Conservation (phyloP, 352 stramenopile species). For the Phytophthora sojae region DNA sequence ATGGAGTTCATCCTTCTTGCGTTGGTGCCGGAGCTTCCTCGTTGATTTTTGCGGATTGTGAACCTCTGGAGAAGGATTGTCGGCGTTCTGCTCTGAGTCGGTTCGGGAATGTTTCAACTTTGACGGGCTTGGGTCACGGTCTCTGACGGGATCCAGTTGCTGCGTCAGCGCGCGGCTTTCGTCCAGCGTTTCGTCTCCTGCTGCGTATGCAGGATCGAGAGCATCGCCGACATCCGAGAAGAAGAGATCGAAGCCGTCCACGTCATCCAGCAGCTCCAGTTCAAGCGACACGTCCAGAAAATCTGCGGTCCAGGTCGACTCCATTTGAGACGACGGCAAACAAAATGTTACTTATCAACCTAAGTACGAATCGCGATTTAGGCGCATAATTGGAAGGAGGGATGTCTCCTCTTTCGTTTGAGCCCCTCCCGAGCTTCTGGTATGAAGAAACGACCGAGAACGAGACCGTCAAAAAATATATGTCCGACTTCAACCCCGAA, state of each 20-base stretch:
- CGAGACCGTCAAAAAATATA: no score
- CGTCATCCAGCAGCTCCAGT: conserved; percentile 15
- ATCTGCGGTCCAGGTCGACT: not conserved
- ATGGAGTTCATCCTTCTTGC: conserved; percentile 38
- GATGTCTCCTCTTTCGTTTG: no score
- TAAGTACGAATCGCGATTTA: no score
- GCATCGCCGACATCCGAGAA: not conserved
- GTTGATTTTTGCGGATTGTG: conserved; percentile 3
- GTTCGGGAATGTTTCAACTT: not conserved
- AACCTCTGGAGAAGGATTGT: not conserved
- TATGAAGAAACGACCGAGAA: no score
- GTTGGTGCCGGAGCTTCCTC: conserved; percentile 18
- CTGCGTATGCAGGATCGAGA: not conserved
- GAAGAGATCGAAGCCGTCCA: conserved; percentile 17
- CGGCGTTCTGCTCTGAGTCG: not conserved
- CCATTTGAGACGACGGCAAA: conserved; percentile 4
- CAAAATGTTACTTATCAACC: no score
- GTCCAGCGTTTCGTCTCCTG: not conserved
- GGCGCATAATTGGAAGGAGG: no score
- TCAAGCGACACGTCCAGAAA: conserved; percentile 7
- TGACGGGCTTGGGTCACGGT: conserved; percentile 2
- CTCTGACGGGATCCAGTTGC: not conserved
- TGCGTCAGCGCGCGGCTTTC: conserved; percentile 1
- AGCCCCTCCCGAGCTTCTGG: no score
- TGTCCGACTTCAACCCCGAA: no score